These are phyloP conservation scores for Fomitopsis palustris DNA, from an alignment of 1,284 basidiomycete genomes.

Conservation along the genomic window DNA sequence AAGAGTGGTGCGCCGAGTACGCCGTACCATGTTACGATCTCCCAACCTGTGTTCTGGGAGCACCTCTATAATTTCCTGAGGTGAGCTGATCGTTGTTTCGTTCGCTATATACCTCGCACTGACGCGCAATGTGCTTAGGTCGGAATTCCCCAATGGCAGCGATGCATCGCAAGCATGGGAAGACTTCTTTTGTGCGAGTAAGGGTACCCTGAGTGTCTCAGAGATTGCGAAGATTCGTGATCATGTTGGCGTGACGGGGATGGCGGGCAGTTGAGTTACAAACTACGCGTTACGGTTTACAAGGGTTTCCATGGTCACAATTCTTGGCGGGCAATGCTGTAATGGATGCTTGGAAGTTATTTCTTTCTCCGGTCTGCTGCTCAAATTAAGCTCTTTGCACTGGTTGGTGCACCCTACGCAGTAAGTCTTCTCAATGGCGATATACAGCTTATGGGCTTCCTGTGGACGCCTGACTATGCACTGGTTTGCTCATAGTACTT, in stretches of 20 bases:
- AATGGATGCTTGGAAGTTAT: not conserved
- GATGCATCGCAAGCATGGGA: constrained; percentile 69
- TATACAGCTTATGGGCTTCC: no score
- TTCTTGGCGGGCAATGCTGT: not conserved
- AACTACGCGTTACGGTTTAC: not conserved
- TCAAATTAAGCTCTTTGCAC: no score
- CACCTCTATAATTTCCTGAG: constrained; percentile 61
- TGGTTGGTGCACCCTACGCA: no score
- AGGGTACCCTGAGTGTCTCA: constrained; percentile 61
- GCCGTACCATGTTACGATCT: constrained; percentile 65
- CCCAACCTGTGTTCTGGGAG: constrained; percentile 76
- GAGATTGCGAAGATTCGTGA: constrained; percentile 82
- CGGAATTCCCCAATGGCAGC: constrained; percentile 48
- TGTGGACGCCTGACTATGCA: not conserved
- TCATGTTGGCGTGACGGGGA: constrained; percentile 69
- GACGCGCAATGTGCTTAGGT: constrained; percentile 32
- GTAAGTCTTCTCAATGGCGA: no score
- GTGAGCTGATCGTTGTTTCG: constrained; percentile 31
- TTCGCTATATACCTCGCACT: not conserved
- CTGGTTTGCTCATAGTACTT: no score
- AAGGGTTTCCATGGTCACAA: not conserved
- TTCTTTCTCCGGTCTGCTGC: no score
- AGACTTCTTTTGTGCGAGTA: constrained; percentile 70
- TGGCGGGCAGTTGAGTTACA: constrained; percentile 62
- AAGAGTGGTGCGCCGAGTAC: constrained; percentile 35